Base-by-base conservation (phyloP, 805 yeast species). In the Ogataea neopini region DNA sequence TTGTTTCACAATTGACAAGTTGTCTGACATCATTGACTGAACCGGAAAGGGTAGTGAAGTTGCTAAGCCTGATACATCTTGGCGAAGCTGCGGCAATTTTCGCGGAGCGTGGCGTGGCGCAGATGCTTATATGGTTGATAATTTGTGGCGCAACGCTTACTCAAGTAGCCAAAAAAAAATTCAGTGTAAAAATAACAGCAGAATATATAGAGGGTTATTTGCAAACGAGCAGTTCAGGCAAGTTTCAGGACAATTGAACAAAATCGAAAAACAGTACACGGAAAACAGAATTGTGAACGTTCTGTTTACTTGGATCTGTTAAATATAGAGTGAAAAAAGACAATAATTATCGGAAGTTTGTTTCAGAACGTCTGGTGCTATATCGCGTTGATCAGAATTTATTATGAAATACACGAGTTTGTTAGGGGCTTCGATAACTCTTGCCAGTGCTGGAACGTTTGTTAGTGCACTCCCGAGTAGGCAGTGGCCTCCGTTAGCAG, bases 91-190 rank as follows among this genome's bases (percentile, higher is more conserved):
- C 4, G 34, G 34, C 34, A 9, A n/a, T n/a, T 6, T 30, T 28
- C 34, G 34, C 34, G 34, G 20, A 20, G 37, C 37, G 6, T 13
- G 17, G 37, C 23, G 37, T 17, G 37, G 37, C 37, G 22, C 37
- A 9, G 35, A n/a, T 30, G 35, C 35, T 17, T 28, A 8, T 8
- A 13, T 4, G 30, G 5, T n/a, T 11, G 30, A 13, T 11, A 11
- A 8, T 28, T 14, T 30, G 34, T 30, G 34, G 34, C 34, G 34
- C 34, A 30, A 15, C 17, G 5, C 18, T 18, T n/a, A 18, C 8
- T 18, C 17, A 18, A 34, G 23, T 34, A 17, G 15, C 20, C 19
- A 11, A 17, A 34, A 10, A 34, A 18, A 19, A 11, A 34, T 17
- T 8, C 5, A 22, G 11, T 4, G 23, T 17, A 34, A 17, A 34